Evolutionary conservation across 768 basidiomycete species (phyloP), one percentile per base, ranked within the genome.

Genomic region (Leccinum subgranulosum): DNA sequence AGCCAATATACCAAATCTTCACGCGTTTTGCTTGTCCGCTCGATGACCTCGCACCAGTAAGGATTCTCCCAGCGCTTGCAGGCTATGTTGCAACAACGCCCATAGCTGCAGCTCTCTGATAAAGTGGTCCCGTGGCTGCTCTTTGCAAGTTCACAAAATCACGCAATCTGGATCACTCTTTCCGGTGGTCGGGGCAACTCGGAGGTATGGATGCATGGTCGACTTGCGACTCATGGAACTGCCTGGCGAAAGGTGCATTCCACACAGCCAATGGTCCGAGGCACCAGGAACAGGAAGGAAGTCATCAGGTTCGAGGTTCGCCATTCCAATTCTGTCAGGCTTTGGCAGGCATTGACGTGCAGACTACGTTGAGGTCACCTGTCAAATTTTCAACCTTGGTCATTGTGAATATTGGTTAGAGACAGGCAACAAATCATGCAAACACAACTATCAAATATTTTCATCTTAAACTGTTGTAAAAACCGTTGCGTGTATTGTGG

Each of bases 261-360:
- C 29, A 49, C 60, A 62, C 66, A 62, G 65, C 65, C 58, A 23
- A 43, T 27, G 39, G n/a, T 27, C 15, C 10, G 48, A 66, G 66
- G 66, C 46, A 66, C 66, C 65, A 66, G 65, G 65, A 21, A 68
- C 66, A 31, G n/a, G 15, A 29, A 28, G 21, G n/a, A 31, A n/a
- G 11, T 49, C 10, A 8, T n/a, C 49, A 31, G 29, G 29, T 49
- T 19, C n/a, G 10, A 49, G 9, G 28, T 29, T 27, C 29, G 19
- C 49, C 29, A 14, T 28, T 46, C 47, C 27, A 25, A 27, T 15
- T 25, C 27, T 51, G 49, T 29, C 49, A 51, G 29, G n/a, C 46
- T 11, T 29, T 39, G 46, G 34, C 52, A 56, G 55, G 14, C 43
- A 25, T 28, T 28, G 49, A 50, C 54, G 15, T 29, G 11, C 61